These are phyloP conservation scores for Boletus tomentosulus DNA, from an alignment of 768 basidiomycete genomes.

Conservation along the genomic window DNA sequence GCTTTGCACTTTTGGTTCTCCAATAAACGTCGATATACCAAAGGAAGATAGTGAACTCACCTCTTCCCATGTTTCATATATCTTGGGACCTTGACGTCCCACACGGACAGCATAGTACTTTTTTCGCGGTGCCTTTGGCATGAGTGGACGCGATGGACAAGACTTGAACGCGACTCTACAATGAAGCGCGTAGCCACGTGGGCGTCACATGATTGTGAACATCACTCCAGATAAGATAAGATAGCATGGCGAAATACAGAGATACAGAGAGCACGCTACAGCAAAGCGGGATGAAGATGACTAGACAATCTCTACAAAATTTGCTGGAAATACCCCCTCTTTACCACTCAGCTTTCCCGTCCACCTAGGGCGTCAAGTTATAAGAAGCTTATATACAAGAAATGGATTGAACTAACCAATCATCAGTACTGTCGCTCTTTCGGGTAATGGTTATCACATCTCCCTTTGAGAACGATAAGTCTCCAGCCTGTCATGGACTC, in stretches of 20 bases:
- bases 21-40: background rate
- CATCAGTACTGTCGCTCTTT: conserved; percentile 68
- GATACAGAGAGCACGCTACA: conserved; percentile 2
- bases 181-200: background rate
- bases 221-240: background rate
- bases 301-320: conserved; percentile 69
- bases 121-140: conserved; percentile 29
- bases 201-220: background rate
- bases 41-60: conserved; percentile 30
- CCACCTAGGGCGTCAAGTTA: conserved; percentile 51
- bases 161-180: background rate
- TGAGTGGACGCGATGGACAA: conserved; percentile 5
- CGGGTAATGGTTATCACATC: conserved; percentile 67
- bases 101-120: conserved; percentile 62
- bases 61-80: conserved; percentile 60
- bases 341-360: conserved; percentile 58
- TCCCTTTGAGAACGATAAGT: conserved; percentile 72
- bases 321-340: conserved; percentile 76
- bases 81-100: conserved; percentile 53
- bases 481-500: conserved; percentile 50
- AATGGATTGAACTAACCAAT: conserved; percentile 49
- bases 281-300: background rate
- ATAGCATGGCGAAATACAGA: background rate
- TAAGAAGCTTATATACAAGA: background rate
- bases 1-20: conserved; percentile 38